These are phyloP conservation scores for Penicillium brevicompactum DNA, from an alignment of 2,329 filamentous ascomycete genomes.

Conservation along the genomic window DNA sequence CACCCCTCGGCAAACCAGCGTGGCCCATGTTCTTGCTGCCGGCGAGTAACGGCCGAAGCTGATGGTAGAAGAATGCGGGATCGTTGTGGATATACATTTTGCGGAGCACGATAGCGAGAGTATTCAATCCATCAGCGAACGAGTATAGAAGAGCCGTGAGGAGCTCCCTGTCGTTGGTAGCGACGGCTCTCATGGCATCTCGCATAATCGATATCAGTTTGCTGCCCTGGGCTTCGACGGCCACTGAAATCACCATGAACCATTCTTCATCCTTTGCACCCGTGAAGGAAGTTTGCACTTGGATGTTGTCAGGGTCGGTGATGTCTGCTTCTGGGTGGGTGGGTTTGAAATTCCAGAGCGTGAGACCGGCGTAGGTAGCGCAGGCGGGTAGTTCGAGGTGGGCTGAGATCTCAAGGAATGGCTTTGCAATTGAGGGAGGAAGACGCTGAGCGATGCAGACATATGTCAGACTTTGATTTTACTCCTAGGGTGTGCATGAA, in stretches of 20 bases:
- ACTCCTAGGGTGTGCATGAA: neutral
- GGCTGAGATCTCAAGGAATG: conserved; percentile 39
- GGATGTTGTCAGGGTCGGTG: conserved; percentile 41
- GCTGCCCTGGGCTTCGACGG: conserved; percentile 55
- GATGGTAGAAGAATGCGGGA: conserved; percentile 54
- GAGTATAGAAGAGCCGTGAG: conserved; percentile 44
- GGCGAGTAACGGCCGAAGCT: conserved; percentile 54
- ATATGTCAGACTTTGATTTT: no score
- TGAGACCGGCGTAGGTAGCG: conserved; percentile 47
- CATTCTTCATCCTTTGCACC: conserved; percentile 45
- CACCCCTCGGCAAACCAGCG: conserved; percentile 53
- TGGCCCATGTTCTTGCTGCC: conserved; percentile 58
- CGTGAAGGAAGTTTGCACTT: conserved; percentile 39
- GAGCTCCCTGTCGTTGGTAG: conserved; percentile 36
- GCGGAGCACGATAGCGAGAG: conserved; percentile 46
- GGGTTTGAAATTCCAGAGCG: conserved; percentile 43
- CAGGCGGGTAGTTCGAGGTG: conserved; percentile 43
- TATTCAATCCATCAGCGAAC: conserved; percentile 45
- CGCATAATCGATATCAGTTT: conserved; percentile 50
- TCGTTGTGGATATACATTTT: conserved; percentile 55
- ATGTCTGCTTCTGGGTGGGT: conserved; percentile 28
- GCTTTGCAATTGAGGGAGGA: conserved; percentile 39
- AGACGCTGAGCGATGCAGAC: conserved; percentile 27
- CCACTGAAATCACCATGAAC: conserved; percentile 56
- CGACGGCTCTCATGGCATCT: conserved; percentile 50